Conservation (phyloP, 768 basidiomycete species). For the Kwoniella dejecticola region DNA sequence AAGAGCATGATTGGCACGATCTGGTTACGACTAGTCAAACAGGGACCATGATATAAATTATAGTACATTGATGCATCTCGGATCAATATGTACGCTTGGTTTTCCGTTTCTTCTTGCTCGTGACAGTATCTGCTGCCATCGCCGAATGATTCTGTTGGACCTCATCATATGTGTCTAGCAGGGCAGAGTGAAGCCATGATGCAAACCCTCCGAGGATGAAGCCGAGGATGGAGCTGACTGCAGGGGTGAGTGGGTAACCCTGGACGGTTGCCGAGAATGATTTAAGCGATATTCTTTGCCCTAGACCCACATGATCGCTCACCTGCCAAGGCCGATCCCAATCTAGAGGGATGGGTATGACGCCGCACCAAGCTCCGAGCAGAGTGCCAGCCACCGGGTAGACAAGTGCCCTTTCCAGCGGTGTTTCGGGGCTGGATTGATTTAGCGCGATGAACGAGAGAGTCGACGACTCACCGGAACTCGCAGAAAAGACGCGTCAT, state of each 20-base stretch:
- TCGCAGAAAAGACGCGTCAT: constrained; percentile 83
- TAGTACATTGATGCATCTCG: constrained; percentile 1
- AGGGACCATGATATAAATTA: constrained; percentile 6
- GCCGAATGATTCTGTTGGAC: constrained; percentile 3
- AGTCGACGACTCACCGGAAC: constrained; percentile 65
- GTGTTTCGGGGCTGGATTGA: constrained; percentile 57
- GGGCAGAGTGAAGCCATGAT: constrained; percentile 29
- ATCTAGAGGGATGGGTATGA: constrained; percentile 83
- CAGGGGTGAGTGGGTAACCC: constrained; percentile 47
- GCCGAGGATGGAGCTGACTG: constrained; percentile 37
- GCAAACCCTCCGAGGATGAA: constrained; percentile 38
- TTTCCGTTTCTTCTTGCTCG: constrained; percentile 9
- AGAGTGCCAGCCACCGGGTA: constrained; percentile 75
- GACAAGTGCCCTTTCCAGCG: constrained; percentile 74
- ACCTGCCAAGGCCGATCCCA: constrained; percentile 99
- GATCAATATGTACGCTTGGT: constrained; percentile 9
- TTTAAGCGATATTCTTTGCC: background rate
- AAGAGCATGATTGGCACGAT: constrained; percentile 52
- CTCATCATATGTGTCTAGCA: constrained; percentile 14
- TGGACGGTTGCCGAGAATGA: background rate
- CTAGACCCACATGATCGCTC: constrained; percentile 37
- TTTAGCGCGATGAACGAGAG: constrained; percentile 55
- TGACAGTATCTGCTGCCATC: background rate
- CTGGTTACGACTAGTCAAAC: constrained; percentile 50
- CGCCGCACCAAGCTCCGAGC: constrained; percentile 77